Evolutionary conservation across 1,139 yeast species (phyloP).

Genomic region (Taphrina pruni): DNA sequence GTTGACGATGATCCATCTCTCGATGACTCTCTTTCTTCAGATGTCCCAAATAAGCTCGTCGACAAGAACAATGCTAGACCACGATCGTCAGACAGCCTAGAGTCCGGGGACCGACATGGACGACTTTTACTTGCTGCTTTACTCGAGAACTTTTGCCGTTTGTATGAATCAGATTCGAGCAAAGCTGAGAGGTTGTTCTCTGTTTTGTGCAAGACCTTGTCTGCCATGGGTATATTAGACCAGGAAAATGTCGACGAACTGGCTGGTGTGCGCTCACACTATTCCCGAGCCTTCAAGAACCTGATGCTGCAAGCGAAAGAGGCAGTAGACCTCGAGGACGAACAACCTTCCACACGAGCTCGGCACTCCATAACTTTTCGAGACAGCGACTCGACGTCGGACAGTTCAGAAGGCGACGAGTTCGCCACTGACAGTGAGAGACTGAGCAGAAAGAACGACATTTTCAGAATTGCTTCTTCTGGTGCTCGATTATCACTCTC

Average conservation of each 20-base stretch:
- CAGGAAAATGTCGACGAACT: conserved; percentile 40
- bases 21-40: background rate
- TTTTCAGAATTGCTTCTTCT: conserved; percentile 15
- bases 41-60: conserved; percentile 10
- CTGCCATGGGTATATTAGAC: conserved; percentile 40
- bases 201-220: conserved; percentile 32
- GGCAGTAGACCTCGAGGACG: conserved; percentile 25
- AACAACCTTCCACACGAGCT: background rate
- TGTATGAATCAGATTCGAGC: conserved; percentile 39
- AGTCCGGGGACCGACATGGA: conserved; percentile 34
- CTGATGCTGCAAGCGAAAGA: conserved; percentile 37
- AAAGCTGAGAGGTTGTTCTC: conserved; percentile 35
- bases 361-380: conserved; percentile 5
- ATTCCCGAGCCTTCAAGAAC: conserved; percentile 34
- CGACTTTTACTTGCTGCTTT: conserved; percentile 40
- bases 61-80: background rate
- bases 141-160: conserved; percentile 41
- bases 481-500: conserved; percentile 3
- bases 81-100: conserved; percentile 9
- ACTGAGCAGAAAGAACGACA: conserved; percentile 3
- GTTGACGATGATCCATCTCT: conserved; percentile 15
- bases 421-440: background rate
- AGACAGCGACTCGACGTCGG: background rate
- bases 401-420: background rate
- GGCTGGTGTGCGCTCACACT: conserved; percentile 33